Evolutionary conservation across 768 basidiomycete species (phyloP), one percentile per base, ranked within the genome.

Genomic region (Cystobasidium onofrii): DNA sequence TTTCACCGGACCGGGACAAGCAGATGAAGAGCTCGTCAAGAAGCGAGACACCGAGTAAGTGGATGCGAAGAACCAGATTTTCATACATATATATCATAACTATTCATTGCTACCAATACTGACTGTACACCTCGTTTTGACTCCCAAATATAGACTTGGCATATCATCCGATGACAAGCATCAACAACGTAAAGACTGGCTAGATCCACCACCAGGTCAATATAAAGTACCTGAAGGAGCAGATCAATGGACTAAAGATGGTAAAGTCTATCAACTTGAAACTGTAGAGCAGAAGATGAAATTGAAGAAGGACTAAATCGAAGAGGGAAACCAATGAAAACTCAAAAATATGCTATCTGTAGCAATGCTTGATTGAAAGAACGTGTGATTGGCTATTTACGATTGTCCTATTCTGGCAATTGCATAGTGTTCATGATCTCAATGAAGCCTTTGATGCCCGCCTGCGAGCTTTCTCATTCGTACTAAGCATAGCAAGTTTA

Each of bases 31-130:
- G 31, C 63, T 64, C 6, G 25, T 65, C 61, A 20, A 23, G 44
- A 29, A 64, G 44, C 73, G 73, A 20, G 73, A 73, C 43, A 57
- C 36, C 25, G 71, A 62, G 60, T 63, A 54, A 25, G 65, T 41
- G 44, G n/a, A n/a, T 29, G 34, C 27, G 12, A 9, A 57, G 25
- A 57, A 57, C 4, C 7, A 33, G 31, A 57, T 6, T n/a, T n/a
- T n/a, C n/a, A 25, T 57, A 4, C 18, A 12, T 15, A 6, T 39
- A 39, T 39, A 39, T 39, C 6, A 39, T 39, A 39, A 39, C 39
- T 39, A 15, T 39, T 39, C 39, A 39, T 39, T 39, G 39, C 39
- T 6, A 6, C 6, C 6, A 15, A 15, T 46, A 43, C 27, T 36
- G 63, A 69, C n/a, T 20, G 7, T 13, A 12, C 7, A 13, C 9